Base-by-base conservation (phyloP, 2,329 filamentous ascomycete genomes). In the Scedosporium boydii region DNA sequence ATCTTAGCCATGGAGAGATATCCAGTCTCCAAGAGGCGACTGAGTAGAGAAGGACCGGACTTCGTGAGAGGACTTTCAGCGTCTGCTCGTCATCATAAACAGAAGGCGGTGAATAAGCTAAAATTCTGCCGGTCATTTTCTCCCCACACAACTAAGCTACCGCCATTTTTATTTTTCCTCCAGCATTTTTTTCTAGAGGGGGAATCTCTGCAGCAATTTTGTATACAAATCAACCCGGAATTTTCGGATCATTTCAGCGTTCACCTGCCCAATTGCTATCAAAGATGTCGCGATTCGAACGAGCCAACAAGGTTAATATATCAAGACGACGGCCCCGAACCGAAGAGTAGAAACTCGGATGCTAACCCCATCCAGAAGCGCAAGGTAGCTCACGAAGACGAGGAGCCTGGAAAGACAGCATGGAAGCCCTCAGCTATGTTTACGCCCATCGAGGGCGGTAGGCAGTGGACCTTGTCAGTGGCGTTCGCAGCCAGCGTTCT, bases 401-500 rank as follows among this genome's bases (percentile, higher is more conserved):
- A 77, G 27, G 81, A 85, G 66, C 58, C 64, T 18, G 63, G 62
- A 53, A 64, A 64, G 18, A 86, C 84, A 3, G 85, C 87, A 26
- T 72, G 69, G 64, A 90, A 87, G 71, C 88, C 88, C 3, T 86
- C 85, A 4, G 85, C 87, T 7, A 76, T 87, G 44, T 93, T 91
- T 75, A 78, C 82, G 59, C 86, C 90, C 1, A 80, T 76, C 0
- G 79, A 70, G n/a, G 75, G 81, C 56, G 86, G 87, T 42, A 80
- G 90, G 66, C 76, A 83, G 42, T 90, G 88, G 81, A 95, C 91
- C 0, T 72, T 95, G 18, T 93, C 88, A 51, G 81, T 95, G 41
- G 91, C 91, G 3, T 75, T 96, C 34, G 89, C 91, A 1, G 89
- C 88, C 41, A 93, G 89, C 70, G 85, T 95, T 55, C 82, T 93